Conservation (phyloP, 805 yeast genomes). For the Saccharomyces cerevisiae region DNA sequence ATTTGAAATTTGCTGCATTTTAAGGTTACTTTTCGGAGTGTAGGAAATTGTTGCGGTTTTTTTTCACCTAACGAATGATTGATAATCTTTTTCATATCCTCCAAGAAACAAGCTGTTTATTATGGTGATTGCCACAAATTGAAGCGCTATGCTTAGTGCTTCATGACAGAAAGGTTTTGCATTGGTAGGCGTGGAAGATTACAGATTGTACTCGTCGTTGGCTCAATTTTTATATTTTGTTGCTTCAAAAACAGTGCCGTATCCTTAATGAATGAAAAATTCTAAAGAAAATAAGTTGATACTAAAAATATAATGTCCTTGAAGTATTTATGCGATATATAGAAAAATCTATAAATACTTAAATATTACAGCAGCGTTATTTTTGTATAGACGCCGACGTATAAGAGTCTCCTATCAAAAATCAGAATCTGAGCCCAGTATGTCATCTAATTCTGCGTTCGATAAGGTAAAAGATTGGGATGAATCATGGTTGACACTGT, state of each 20-base stretch:
- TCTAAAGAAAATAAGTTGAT: background rate
- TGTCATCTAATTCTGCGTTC: constrained; percentile 13
- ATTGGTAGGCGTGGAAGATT: background rate
- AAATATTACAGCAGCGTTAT: background rate
- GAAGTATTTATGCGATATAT: background rate
- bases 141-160: background rate
- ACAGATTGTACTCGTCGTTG: background rate
- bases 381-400: background rate
- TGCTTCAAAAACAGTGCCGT: background rate
- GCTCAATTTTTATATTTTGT: background rate
- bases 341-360: background rate
- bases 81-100: background rate
- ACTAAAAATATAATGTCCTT: background rate
- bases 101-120: background rate
- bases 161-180: background rate
- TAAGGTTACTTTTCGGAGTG: background rate
- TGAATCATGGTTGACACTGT: background rate
- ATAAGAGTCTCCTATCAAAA: constrained; percentile 6
- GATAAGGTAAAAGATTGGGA: background rate
- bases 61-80: background rate
- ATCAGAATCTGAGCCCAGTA: constrained; percentile 24
- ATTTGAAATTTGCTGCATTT: background rate
- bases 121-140: too few species aligned
- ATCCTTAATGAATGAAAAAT: background rate
- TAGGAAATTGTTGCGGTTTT: background rate